These are phyloP conservation scores for Plasmodium knowlesi DNA, from an alignment of 169 alveolate genomes.

Conservation along the genomic window DNA sequence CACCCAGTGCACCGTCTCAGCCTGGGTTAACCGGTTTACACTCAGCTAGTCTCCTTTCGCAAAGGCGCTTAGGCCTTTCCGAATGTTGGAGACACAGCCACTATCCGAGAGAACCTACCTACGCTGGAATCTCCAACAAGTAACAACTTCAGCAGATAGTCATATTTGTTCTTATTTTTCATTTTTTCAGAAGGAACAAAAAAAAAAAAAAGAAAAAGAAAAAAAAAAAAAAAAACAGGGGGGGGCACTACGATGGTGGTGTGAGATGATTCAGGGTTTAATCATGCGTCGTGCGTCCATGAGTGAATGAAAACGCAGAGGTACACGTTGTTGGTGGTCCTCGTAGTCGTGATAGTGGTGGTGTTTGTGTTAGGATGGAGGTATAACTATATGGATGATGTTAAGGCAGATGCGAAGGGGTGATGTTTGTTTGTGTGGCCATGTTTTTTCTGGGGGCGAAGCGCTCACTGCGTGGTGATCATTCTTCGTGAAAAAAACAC, in stretches of 20 bases:
- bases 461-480: neutral
- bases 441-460: neutral
- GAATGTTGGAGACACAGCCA: neutral
- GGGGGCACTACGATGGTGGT: neutral
- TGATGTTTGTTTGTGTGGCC: neutral
- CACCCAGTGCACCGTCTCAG: neutral
- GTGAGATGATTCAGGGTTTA: neutral
- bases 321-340: too few species aligned
- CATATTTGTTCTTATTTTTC: constrained; percentile 78
- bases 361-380: neutral
- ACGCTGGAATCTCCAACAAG: constrained; percentile 98
- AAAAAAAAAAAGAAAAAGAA: neutral
- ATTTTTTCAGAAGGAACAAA: constrained; percentile 15
- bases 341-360: neutral
- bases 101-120: constrained; percentile 85
- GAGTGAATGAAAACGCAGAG: neutral
- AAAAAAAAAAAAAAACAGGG: neutral
- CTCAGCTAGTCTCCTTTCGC: neutral
- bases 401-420: neutral
- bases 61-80: neutral
- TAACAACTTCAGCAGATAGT: constrained; percentile 95
- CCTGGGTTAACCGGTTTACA: neutral
- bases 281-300: neutral
- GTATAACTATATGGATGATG: neutral
- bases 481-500: neutral